Evolutionary conservation across 495 filamentous ascomycete species (phyloP).

Genomic region (Penicillium riverlandense): DNA sequence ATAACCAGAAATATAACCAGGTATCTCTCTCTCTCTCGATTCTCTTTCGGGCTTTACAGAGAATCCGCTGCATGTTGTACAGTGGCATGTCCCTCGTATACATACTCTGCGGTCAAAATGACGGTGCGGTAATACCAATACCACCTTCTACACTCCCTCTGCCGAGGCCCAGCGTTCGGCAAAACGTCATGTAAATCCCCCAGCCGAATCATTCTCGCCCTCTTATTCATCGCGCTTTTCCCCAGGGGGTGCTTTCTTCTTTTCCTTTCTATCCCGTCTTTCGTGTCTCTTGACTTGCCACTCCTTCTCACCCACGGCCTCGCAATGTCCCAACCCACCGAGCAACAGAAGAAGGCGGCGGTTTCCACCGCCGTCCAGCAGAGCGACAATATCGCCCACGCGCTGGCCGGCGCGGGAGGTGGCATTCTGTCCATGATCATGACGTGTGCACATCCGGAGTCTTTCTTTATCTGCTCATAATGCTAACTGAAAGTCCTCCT

Average conservation of each 20-base stretch:
- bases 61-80: no score
- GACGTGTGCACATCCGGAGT: conserved; percentile 49
- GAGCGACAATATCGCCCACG: conserved; percentile 88
- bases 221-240: background rate
- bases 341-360: conserved; percentile 28
- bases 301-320: background rate
- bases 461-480: no score
- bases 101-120: no score
- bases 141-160: conserved; percentile 3
- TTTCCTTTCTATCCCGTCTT: conserved; percentile 6
- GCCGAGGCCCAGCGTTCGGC: conserved; percentile 37
- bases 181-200: conserved; percentile 38
- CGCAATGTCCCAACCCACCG: conserved; percentile 34
- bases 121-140: no score
- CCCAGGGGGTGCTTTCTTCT: background rate
- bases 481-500: background rate
- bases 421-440: conserved; percentile 92
- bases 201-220: conserved; percentile 32
- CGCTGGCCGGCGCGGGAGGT: conserved; percentile 80
- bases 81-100: no score
- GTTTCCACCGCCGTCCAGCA: conserved; percentile 53
- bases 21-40: no score
- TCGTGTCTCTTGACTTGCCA: conserved; percentile 2
- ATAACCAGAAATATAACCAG: no score
- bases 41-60: no score